Conservation (phyloP, 2,329 filamentous ascomycete genomes). For the Cladosporium austrohemisphaericum region DNA sequence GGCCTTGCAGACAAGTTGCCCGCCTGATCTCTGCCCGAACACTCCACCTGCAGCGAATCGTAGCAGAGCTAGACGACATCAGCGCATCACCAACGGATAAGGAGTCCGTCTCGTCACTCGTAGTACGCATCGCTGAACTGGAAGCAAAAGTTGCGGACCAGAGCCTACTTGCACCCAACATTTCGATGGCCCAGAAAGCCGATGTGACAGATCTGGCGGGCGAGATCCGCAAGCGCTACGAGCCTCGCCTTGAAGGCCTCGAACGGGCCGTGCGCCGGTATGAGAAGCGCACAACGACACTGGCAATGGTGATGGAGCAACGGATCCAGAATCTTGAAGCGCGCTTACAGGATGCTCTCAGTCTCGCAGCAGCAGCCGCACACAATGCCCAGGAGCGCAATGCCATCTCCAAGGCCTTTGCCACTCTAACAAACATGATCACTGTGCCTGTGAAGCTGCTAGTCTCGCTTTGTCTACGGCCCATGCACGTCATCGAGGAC, state of each 20-base stretch:
- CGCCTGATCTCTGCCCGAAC: constrained; percentile 76
- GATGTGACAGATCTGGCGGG: constrained; percentile 35
- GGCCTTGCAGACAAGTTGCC: constrained; percentile 76
- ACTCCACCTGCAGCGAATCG: constrained; percentile 73
- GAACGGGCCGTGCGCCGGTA: constrained; percentile 86
- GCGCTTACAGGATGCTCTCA: constrained; percentile 70
- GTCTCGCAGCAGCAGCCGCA: constrained; percentile 73
- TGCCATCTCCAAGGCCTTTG: constrained; percentile 1
- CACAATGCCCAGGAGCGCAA: constrained; percentile 26
- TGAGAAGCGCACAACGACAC: constrained; percentile 78
- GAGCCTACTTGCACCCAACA: constrained; percentile 24
- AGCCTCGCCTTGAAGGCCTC: constrained; percentile 80
- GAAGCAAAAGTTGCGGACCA: constrained; percentile 30
- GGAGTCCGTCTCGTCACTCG: constrained; percentile 22
- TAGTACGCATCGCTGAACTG: constrained; percentile 28
- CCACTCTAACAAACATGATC: constrained; percentile 5
- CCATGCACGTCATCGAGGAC: constrained; percentile 22
- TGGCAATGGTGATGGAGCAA: constrained; percentile 71
- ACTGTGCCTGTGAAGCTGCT: background rate
- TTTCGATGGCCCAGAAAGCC: constrained; percentile 29
- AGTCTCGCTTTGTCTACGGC: constrained; percentile 17
- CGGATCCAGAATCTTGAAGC: constrained; percentile 68
- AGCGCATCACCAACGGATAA: constrained; percentile 9
- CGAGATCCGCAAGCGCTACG: constrained; percentile 62
- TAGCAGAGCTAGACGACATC: constrained; percentile 38